phyloP scores from a whole-genome alignment of 441 rosid genomes.

The Lepidium campestre region DNA sequence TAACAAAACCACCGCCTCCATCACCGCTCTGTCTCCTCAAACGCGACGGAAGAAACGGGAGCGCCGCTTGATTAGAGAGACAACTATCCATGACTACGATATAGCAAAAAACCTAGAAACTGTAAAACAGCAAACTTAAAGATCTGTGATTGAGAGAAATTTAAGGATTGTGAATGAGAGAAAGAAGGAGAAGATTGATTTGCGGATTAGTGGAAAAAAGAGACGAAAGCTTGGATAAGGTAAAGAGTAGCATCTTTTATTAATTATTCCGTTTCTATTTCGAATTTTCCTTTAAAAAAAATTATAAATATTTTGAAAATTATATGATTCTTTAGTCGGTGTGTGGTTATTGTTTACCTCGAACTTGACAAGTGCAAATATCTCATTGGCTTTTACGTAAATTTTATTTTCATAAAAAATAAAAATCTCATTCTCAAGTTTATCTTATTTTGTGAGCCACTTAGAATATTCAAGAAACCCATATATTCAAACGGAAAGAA shows the following conservation, averaged over 20 bases:
- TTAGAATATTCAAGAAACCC: background rate
- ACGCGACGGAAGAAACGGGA: slow-evolving; percentile 30
- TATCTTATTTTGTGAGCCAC: background rate
- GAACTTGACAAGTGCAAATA: slow-evolving; percentile 1
- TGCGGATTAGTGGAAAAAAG: slow-evolving; percentile 20
- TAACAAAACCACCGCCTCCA: slow-evolving; percentile 10
- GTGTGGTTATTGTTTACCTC: background rate
- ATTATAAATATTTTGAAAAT: too few relatives aligned
- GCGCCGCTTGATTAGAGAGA: slow-evolving; percentile 32
- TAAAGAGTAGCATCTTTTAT: slow-evolving; percentile 21
- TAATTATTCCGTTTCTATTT: background rate
- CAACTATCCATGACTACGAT: slow-evolving; percentile 46
- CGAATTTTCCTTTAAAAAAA: too few relatives aligned
- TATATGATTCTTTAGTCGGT: too few relatives aligned
- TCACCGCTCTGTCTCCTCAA: slow-evolving; percentile 23
- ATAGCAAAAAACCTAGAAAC: background rate
- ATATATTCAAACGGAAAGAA: background rate
- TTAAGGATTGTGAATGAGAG: background rate
- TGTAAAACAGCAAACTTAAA: background rate
- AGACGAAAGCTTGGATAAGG: slow-evolving; percentile 23
- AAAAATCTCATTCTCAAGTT: background rate
- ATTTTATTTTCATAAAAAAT: background rate
- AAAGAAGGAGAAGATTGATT: background rate
- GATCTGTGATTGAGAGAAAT: background rate
- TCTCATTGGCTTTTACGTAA: background rate